Evolutionary conservation across 169 alveolate species (phyloP), one percentile per base, ranked within the genome.

Genomic region (Eimeria necatrix): DNA sequence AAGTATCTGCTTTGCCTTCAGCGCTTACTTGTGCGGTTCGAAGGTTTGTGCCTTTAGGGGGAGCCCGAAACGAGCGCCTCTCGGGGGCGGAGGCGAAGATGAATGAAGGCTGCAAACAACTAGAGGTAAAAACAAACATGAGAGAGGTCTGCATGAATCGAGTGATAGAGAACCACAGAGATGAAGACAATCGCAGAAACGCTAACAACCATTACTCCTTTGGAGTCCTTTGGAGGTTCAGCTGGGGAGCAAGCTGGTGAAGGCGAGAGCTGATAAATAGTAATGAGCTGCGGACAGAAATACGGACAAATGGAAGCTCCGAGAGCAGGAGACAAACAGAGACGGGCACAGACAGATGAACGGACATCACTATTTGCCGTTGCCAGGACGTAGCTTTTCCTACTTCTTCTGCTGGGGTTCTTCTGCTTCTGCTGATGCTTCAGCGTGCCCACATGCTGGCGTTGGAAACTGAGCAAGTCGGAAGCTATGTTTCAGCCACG

Each of bases 81-180:
- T 59, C n/a, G 24, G 61, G 41, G 86, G 46, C 41, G 10, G 64
- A 76, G 46, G 61, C 20, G 86, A 76, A 76, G 86, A 48, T 76
- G 86, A 20, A 4, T 48, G 86, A 76, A 48, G 86, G 86, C 86
- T 76, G 86, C 41, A 76, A 76, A 16, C 86, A 76, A 14, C 61
- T 76, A 41, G 86, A 49, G 61, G 86, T 76, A 59, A 26, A 51
- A 4, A n/a, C 22, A 26, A 8, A 4, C 52, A 2, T 51, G 5
- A 6, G 52, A 32, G 41, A 32, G 41, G 41, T 32, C 41, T 32
- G 41, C 41, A 32, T 32, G 41, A 32, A 32, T 32, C 2, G 0
- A 32, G 2, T 32, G 41, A 32, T 32, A 32, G 41, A 32, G 41
- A 32, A 32, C 41, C 41, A 32, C 41, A 32, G 41, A 32, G 41